These are phyloP conservation scores for Colletotrichum phormii DNA, from an alignment of 2,329 filamentous ascomycete genomes.

Conservation along the genomic window DNA sequence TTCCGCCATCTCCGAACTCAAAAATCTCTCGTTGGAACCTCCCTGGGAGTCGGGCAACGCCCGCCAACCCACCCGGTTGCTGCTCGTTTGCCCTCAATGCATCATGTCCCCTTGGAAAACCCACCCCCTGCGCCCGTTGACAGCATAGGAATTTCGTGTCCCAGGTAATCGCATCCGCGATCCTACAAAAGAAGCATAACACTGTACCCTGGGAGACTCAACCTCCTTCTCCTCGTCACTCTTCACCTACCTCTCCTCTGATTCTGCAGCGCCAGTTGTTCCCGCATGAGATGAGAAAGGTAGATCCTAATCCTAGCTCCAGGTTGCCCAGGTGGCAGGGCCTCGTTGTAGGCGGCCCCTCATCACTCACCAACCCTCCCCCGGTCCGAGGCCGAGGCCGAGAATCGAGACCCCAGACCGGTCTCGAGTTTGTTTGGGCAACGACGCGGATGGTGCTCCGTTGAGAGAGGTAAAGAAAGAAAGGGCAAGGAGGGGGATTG, in stretches of 20 bases:
- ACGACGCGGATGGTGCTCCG: background rate
- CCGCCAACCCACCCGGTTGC: no score
- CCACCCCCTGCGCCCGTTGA: background rate
- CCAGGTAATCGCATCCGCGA: background rate
- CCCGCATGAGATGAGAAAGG: background rate
- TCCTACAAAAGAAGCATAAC: background rate
- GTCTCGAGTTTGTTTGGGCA: background rate
- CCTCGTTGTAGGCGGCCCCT: background rate
- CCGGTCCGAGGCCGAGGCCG: background rate
- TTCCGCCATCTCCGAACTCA: background rate
- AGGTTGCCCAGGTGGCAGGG: no score
- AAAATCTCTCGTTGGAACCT: background rate
- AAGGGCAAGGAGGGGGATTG: background rate
- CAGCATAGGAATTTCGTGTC: background rate
- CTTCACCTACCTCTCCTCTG: background rate
- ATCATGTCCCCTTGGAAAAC: background rate
- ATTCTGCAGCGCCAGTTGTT: constrained; percentile 20
- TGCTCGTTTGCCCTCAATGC: background rate
- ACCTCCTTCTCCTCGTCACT: background rate
- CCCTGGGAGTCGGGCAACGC: background rate
- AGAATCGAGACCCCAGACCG: background rate
- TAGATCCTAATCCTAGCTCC: background rate
- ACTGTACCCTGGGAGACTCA: background rate
- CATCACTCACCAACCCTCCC: background rate
- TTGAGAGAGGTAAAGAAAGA: background rate